Evolutionary conservation across 208 protist genomes (phyloP).

Genomic region (Borovskyia barvae): DNA sequence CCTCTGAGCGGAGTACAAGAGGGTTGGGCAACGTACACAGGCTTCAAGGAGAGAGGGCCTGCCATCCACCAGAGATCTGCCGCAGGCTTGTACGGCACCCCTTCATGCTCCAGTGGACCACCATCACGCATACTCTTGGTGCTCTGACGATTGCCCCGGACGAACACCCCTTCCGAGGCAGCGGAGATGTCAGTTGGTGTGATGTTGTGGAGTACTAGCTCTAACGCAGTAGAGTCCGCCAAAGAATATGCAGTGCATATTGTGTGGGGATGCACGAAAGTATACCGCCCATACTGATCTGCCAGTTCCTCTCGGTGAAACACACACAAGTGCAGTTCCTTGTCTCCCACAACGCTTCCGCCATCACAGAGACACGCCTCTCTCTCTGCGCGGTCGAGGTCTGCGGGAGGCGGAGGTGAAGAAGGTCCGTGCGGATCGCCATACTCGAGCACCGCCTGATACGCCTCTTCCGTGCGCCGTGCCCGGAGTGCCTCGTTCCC

Average conservation of each 20-base stretch:
- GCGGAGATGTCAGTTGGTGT: constrained; percentile 47
- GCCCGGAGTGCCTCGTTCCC: constrained; percentile 13
- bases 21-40: constrained; percentile 46
- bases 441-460: constrained; percentile 8
- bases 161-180: constrained; percentile 53
- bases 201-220: constrained; percentile 59
- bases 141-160: constrained; percentile 46
- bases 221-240: constrained; percentile 34
- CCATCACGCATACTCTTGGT: neutral
- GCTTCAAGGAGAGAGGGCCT: constrained; percentile 53
- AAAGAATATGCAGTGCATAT: constrained; percentile 66
- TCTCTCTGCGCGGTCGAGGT: neutral
- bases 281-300: constrained; percentile 53
- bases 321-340: constrained; percentile 71
- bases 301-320: constrained; percentile 76
- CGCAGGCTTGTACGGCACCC: constrained; percentile 37
- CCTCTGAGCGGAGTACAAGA: neutral
- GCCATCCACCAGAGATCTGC: constrained; percentile 80
- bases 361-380: neutral
- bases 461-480: constrained; percentile 14
- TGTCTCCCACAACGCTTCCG: too few species aligned
- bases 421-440: neutral
- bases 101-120: constrained; percentile 28
- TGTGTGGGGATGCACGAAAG: constrained; percentile 42
- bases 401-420: neutral